Base-by-base conservation (phyloP, 495 filamentous ascomycete species). In the Neurospora sp. region DNA sequence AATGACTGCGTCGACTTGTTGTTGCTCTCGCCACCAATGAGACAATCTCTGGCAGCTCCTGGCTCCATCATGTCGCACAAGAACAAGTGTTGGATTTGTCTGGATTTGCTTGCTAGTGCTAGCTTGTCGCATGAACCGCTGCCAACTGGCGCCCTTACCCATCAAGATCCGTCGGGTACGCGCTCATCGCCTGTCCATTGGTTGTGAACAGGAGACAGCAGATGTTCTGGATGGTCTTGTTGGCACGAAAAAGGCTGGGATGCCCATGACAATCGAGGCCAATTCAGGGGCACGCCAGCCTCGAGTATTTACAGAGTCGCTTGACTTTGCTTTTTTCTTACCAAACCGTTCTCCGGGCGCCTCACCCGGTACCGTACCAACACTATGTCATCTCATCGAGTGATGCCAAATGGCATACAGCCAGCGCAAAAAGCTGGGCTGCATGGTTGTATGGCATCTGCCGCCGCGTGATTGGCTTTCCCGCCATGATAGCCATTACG, bases 371-470 rank as follows among this genome's bases (percentile, higher is more conserved):
- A 3, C 17, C 27, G 27, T 27, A 27, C 27, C 27, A 27, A 1
- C n/a, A 12, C 12, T 61, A 35, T 61, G 53, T 61, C 53, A 61
- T 74, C 71, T 69, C 76, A 74, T 76, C 76, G 35, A 77, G 75
- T 77, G 78, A 76, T 80, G 79, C 75, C 79, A 80, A 75, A 80
- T 80, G 78, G 76, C 79, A 78, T 59, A 71, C 38, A 16, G 71
- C 65, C 40, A 71, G 70, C 48, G 27, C 42, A 59, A 39, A 71
- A 73, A 59, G 72, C 68, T 41, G 31, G 74, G 61, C 76, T 78
- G 77, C 79, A 80, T 71, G 72, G 69, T 74, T 72, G 76, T 71
- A 41, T 72, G 61, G 27, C 27, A 31, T 31, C 27, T 31, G 27
- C 27, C 27, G 27, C 27, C 27, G 27, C 27, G 27, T 80, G 78